Percentiles rank a stretch among this genome's conserved stretches.
Conservation (phyloP, 495 filamentous ascomycete genomes). For the Aspergillus ellipticus region DNA sequence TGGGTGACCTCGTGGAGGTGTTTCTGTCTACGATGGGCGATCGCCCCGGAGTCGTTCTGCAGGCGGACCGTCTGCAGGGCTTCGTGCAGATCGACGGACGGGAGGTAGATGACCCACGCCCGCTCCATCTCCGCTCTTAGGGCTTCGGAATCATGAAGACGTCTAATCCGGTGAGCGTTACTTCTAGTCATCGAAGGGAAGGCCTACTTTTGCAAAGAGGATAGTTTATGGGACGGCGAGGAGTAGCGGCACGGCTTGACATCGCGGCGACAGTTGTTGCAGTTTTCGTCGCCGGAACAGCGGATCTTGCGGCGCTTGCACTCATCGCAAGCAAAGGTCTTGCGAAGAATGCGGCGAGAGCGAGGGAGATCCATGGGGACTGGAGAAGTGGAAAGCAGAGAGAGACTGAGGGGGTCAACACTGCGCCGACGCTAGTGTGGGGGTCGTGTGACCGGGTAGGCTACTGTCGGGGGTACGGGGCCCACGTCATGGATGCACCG, state of each 20-base stretch:
- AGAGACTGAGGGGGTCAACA: neutral
- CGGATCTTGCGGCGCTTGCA: slow-evolving; percentile 22
- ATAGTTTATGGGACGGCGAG: slow-evolving; percentile 15
- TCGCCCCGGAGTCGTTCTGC: neutral
- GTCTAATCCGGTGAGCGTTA: slow-evolving; percentile 1
- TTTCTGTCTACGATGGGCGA: neutral
- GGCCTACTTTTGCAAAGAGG: slow-evolving; percentile 12
- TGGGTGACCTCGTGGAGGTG: slow-evolving; percentile 10
- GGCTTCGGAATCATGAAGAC: slow-evolving; percentile 14
- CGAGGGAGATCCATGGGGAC: neutral
- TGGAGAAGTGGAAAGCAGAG: neutral
- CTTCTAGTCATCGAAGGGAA: neutral
- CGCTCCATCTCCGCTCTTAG: slow-evolving; percentile 10
- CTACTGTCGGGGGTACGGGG: no score
- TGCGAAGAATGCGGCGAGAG: slow-evolving; percentile 16
- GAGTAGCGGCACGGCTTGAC: slow-evolving; percentile 19
- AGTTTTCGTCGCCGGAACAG: slow-evolving; percentile 20
- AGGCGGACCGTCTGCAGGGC: slow-evolving; percentile 10
- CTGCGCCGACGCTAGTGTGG: no score
- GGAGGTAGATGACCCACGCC: slow-evolving; percentile 18
- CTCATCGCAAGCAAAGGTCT: slow-evolving; percentile 19
- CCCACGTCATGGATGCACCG: no score
- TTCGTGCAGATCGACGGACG: slow-evolving; percentile 17
- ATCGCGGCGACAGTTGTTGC: slow-evolving; percentile 17
- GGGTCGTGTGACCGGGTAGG: no score